These are phyloP conservation scores for Metschnikowia amazonensis DNA, from an alignment of 805 yeast genomes.

Conservation along the genomic window DNA sequence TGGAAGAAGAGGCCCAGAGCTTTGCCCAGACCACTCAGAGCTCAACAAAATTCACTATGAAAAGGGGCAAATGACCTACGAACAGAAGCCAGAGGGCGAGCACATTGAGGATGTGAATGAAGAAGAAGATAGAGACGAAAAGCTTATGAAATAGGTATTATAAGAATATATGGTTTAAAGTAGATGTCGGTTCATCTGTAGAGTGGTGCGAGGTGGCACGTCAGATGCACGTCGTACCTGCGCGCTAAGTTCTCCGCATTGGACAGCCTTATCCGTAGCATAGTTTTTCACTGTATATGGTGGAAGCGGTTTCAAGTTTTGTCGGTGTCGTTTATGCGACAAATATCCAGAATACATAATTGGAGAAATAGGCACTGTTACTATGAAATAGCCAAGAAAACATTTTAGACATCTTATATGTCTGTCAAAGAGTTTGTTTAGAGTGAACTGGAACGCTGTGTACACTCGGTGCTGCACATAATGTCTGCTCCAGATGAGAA, in stretches of 20 bases:
- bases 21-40: slow-evolving; percentile 51
- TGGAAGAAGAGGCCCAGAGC: slow-evolving; percentile 50
- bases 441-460: background rate
- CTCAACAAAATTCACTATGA: slow-evolving; percentile 25
- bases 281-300: too few species aligned
- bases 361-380: too few species aligned
- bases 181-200: too few species aligned
- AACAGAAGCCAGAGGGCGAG: slow-evolving; percentile 6
- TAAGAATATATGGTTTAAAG: background rate
- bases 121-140: slow-evolving; percentile 9
- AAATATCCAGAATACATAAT: too few species aligned
- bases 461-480: background rate
- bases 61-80: slow-evolving; percentile 3
- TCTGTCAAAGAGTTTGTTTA: background rate
- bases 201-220: too few species aligned
- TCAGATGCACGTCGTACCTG: too few species aligned
- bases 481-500: slow-evolving; percentile 4
- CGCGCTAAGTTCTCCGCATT: too few species aligned
- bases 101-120: slow-evolving; percentile 8
- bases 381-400: too few species aligned
- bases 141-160: slow-evolving; percentile 6
- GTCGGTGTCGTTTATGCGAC: too few species aligned
- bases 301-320: too few species aligned
- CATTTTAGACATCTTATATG: too few species aligned
- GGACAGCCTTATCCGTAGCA: too few species aligned